phyloP scores from a whole-genome alignment of 176 grass and related monocot genomes.

The Aegilops tauschii region DNA sequence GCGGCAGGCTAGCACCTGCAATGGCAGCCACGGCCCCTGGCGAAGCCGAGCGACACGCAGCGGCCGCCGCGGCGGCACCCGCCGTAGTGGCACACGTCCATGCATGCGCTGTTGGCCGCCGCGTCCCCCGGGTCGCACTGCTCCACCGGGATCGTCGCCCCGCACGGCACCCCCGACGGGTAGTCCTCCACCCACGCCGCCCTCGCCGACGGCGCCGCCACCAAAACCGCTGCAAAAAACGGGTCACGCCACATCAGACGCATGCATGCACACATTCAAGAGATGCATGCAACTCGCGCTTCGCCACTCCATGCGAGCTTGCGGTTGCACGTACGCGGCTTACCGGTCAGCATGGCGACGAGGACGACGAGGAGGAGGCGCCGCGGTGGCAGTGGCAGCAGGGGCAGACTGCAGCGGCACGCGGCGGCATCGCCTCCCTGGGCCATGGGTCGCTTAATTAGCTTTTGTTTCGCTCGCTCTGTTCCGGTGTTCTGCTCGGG shows the following conservation, averaged over 20 bases:
- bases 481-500: not conserved
- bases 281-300: not conserved
- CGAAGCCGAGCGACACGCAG: slow-evolving; percentile 42
- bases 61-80: slow-evolving; percentile 50
- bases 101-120: slow-evolving; percentile 58
- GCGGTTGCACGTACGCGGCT: not conserved
- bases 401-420: not conserved
- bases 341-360: slow-evolving; percentile 20
- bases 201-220: slow-evolving; percentile 17
- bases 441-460: slow-evolving; percentile 7
- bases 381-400: not conserved
- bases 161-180: slow-evolving; percentile 53
- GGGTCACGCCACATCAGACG: not conserved
- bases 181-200: slow-evolving; percentile 73
- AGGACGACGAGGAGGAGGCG: slow-evolving; percentile 19
- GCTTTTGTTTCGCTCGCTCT: not conserved
- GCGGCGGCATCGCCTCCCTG: not conserved
- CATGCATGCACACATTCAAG: not conserved
- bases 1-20: slow-evolving; percentile 31
- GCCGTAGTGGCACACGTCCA: slow-evolving; percentile 77
- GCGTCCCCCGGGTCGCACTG: slow-evolving; percentile 57
- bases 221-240: slow-evolving; percentile 13
- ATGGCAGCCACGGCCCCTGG: slow-evolving; percentile 35
- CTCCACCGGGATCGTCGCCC: slow-evolving; percentile 47
- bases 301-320: not conserved